These are phyloP conservation scores for Arachnomyces sp. DNA, from an alignment of 2,329 filamentous ascomycete species.

Conservation along the genomic window DNA sequence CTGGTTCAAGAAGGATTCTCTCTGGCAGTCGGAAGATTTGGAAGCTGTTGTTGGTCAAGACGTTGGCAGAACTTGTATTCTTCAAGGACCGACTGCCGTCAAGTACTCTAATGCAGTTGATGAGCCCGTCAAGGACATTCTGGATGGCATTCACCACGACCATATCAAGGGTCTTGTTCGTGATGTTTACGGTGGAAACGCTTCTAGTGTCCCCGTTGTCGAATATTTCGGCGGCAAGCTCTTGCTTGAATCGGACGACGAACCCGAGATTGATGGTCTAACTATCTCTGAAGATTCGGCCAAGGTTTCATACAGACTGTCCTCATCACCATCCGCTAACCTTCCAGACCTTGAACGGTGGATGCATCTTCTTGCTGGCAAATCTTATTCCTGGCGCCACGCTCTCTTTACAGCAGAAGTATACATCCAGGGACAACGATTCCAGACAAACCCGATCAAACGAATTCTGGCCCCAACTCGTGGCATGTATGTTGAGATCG, in stretches of 20 bases:
- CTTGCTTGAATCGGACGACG: slow-evolving; percentile 58
- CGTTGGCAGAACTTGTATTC: slow-evolving; percentile 88
- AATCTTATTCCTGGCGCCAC: slow-evolving; percentile 83
- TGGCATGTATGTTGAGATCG: slow-evolving; percentile 84
- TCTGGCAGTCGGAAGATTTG: slow-evolving; percentile 98
- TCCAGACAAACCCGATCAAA: slow-evolving; percentile 92
- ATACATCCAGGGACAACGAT: slow-evolving; percentile 89
- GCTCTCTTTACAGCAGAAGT: slow-evolving; percentile 91
- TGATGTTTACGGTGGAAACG: slow-evolving; percentile 72
- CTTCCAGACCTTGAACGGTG: slow-evolving; percentile 76
- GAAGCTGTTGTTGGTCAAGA: slow-evolving; percentile 94
- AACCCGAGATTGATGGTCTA: slow-evolving; percentile 76
- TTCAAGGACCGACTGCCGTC: slow-evolving; percentile 88
- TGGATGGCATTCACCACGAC: slow-evolving; percentile 79
- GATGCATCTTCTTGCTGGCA: slow-evolving; percentile 80
- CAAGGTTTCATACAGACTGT: slow-evolving; percentile 79
- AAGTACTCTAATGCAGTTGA: slow-evolving; percentile 85
- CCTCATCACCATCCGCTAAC: slow-evolving; percentile 62
- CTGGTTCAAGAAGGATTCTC: slow-evolving; percentile 99
- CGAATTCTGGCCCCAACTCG: slow-evolving; percentile 80
- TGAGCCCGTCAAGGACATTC: slow-evolving; percentile 89
- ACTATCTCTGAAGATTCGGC: slow-evolving; percentile 70
- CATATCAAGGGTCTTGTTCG: slow-evolving; percentile 74
- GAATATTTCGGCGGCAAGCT: slow-evolving; percentile 95
- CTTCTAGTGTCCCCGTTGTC: slow-evolving; percentile 67